Evolutionary conservation across 1,139 yeast genomes (phyloP), one percentile per base, ranked within the genome.

Genomic region (Lodderomyces pseudojiufengensis): DNA sequence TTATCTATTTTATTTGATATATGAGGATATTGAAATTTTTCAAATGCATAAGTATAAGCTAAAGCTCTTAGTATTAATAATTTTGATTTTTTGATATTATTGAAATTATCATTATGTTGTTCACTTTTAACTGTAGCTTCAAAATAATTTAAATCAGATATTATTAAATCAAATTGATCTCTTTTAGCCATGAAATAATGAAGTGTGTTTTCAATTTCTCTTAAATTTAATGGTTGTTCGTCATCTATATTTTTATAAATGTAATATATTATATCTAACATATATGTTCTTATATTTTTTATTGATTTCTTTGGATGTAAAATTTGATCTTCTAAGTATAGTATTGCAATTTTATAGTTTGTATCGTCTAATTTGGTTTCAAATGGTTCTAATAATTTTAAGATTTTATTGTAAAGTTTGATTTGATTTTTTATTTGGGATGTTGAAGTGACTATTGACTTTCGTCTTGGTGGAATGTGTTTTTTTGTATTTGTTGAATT

Each of bases 11-110:
- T 16, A 25, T 32, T 23, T 15, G 29, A 29, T 5, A 37, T n/a
- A 2, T 10, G 8, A 3, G 38, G 40, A 26, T 33, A 36, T n/a
- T 18, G 36, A 14, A 33, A 33, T 10, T 12, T 9, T 23, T 39
- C 38, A 21, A 18, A 41, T 11, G 40, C 40, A 33, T 32, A 32
- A 9, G 39, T 31, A 20, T 38, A 33, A 9, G 42, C 25, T 4
- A 41, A 21, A 3, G 40, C 35, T 12, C 13, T 20, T 15, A 23
- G 18, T 11, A 37, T 14, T 5, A 33, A 24, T 2, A 25, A 9
- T 33, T 27, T 37, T 3, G 34, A 25, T 7, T 5, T 18, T 18
- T 18, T 24, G n/a, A 8, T 21, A 14, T 15, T 24, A 23, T 15
- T 23, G 26, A n/a, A 21, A 27, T 15, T 27, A 14, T n/a, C n/a